phyloP scores from a whole-genome alignment of 805 yeast species.

The Ogataea allantospora region DNA sequence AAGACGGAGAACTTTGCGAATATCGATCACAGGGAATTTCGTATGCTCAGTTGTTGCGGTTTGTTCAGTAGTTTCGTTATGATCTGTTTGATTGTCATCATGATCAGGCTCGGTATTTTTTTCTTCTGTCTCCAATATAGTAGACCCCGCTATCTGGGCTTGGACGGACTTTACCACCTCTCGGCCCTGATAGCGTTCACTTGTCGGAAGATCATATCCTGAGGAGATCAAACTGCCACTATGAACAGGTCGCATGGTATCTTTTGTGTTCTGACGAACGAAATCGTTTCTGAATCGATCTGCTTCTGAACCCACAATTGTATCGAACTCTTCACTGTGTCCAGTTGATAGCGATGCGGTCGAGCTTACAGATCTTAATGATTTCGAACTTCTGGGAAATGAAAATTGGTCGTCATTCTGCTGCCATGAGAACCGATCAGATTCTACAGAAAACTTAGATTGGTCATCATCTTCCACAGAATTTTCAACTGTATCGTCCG shows the following conservation, averaged over 20 bases:
- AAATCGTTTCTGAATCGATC: conserved; percentile 24
- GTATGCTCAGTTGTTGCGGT: not conserved
- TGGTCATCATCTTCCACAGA: too few species aligned
- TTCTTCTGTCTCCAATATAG: not conserved
- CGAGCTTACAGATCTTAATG: conserved; percentile 13
- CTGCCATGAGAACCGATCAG: conserved; percentile 20
- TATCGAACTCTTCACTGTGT: conserved; percentile 11
- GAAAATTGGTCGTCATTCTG: conserved; percentile 14
- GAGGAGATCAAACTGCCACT: conserved; percentile 3
- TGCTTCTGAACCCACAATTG: conserved; percentile 10
- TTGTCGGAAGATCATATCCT: conserved; percentile 1
- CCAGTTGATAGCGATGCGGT: conserved; percentile 26
- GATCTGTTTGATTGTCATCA: not conserved
- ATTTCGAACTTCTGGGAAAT: not conserved
- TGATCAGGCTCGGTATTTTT: not conserved
- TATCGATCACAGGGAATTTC: conserved; percentile 15
- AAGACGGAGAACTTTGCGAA: conserved; percentile 20
- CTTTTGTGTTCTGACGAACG: conserved; percentile 26
- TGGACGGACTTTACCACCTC: not conserved
- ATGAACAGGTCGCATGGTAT: conserved; percentile 15
- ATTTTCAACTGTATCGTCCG: conserved; percentile 3
- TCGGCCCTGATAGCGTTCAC: conserved; percentile 2
- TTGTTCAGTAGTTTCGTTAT: not conserved
- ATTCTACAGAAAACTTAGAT: not conserved
- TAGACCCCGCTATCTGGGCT: not conserved